A percentile compares a stretch with the other conserved stretches of the same genome.
Conservation (phyloP, 2,329 filamentous ascomycete genomes). For the Alternaria ethzedia region DNA sequence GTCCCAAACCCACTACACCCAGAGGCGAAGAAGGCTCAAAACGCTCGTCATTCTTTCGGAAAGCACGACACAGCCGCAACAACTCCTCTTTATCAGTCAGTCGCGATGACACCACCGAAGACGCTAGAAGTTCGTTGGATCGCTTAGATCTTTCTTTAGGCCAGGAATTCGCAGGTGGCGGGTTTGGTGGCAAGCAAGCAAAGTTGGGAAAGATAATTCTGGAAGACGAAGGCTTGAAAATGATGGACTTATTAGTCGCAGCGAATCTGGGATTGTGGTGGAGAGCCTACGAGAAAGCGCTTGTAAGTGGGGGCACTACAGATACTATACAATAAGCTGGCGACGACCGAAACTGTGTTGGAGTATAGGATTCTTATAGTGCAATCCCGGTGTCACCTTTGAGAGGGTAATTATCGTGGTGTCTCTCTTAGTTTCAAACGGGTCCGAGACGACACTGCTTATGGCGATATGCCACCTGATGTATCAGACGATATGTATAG, state of each 20-base stretch:
- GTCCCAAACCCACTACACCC: slow-evolving; percentile 43
- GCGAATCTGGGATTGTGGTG: slow-evolving; percentile 95
- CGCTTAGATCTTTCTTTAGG: slow-evolving; percentile 77
- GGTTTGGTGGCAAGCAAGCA: slow-evolving; percentile 81
- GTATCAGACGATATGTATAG: neutral
- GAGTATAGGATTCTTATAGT: neutral
- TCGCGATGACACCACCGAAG: slow-evolving; percentile 20
- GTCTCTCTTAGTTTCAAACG: neutral
- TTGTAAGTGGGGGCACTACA: slow-evolving; percentile 2
- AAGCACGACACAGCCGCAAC: slow-evolving; percentile 37
- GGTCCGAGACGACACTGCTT: neutral
- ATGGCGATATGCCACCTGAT: neutral
- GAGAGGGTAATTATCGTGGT: neutral
- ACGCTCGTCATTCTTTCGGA: slow-evolving; percentile 45
- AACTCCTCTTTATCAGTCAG: slow-evolving; percentile 36
- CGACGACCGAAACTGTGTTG: neutral
- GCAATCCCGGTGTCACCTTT: neutral
- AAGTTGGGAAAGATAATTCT: slow-evolving; percentile 95
- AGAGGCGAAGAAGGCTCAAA: slow-evolving; percentile 41
- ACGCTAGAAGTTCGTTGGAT: slow-evolving; percentile 46
- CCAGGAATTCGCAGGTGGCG: slow-evolving; percentile 83
- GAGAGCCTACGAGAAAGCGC: slow-evolving; percentile 74
- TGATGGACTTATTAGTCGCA: slow-evolving; percentile 91
- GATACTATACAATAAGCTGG: neutral
- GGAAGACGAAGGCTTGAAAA: slow-evolving; percentile 87